phyloP scores from a whole-genome alignment of 208 protist species.

The Acanthamoeba healyi region DNA sequence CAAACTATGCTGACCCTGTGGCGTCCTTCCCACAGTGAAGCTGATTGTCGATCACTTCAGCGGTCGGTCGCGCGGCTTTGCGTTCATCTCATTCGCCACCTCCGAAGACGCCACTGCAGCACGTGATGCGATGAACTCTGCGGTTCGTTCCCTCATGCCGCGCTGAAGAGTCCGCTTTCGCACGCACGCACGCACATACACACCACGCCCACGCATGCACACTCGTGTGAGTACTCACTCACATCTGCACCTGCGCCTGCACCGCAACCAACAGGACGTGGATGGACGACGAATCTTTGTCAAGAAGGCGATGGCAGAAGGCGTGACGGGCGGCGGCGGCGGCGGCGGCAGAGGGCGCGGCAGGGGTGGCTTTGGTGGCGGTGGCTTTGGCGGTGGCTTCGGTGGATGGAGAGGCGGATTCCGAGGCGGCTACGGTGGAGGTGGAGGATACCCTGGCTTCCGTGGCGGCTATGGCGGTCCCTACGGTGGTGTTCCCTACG shows the following conservation, averaged over 20 bases:
- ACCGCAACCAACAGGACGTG: slow-evolving; percentile 22
- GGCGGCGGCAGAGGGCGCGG: background rate
- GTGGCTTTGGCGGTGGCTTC: background rate
- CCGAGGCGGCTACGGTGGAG: background rate
- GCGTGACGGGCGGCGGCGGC: background rate
- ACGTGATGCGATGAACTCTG: slow-evolving; percentile 37
- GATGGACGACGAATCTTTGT: slow-evolving; percentile 40
- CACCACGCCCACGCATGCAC: too few species aligned
- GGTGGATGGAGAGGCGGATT: background rate
- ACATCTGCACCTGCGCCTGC: too few species aligned
- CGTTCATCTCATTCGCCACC: slow-evolving; percentile 1
- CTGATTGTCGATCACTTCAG: slow-evolving; percentile 13
- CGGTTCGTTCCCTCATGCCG: background rate
- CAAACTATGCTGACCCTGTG: too few species aligned
- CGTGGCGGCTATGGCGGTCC: background rate
- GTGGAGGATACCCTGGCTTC: background rate
- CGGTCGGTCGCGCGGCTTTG: background rate
- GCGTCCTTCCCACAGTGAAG: background rate
- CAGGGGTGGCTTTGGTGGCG: background rate
- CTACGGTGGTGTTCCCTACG: background rate
- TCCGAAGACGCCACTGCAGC: background rate
- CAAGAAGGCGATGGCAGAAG: slow-evolving; percentile 33
- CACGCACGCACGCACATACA: too few species aligned
- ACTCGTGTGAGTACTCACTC: too few species aligned
- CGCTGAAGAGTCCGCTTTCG: too few species aligned